Conservation (phyloP, 1,139 yeast species). For the Neolecta irregularis region DNA sequence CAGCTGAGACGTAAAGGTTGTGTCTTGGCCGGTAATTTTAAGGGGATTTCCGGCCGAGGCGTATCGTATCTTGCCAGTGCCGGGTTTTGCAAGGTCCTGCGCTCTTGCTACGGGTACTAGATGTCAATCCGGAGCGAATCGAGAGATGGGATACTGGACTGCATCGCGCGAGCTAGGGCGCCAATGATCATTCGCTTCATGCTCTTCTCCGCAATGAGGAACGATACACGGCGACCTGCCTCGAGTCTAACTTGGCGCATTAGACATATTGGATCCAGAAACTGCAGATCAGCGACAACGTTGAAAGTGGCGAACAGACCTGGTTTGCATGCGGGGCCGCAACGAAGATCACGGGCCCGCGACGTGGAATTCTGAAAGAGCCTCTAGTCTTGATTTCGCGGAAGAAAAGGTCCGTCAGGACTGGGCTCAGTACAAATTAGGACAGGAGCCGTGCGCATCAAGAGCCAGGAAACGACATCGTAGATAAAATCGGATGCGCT, state of each 20-base stretch:
- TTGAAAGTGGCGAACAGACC: conserved; percentile 11
- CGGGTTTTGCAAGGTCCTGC: conserved; percentile 60
- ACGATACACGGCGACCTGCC: conserved; percentile 61
- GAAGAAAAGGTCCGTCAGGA: conserved; percentile 49
- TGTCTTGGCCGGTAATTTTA: conserved; percentile 46
- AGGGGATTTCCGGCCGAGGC: conserved; percentile 32
- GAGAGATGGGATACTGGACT: conserved; percentile 2
- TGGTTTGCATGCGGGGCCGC: conserved; percentile 98
- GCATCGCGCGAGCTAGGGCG: conserved; percentile 51
- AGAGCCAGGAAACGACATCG: too few species aligned
- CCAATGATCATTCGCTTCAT: conserved; percentile 58
- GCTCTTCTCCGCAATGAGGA: conserved; percentile 75
- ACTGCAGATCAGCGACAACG: conserved; percentile 21
- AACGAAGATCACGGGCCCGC: conserved; percentile 82
- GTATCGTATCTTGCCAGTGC: conserved; percentile 45
- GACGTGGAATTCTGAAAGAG: conserved; percentile 67
- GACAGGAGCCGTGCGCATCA: too few species aligned
- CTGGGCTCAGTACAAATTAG: conserved; percentile 16
- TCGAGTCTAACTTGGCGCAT: conserved; percentile 68
- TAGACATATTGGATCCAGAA: conserved; percentile 76
- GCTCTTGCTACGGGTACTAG: conserved; percentile 85
- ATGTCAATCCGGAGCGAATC: conserved; percentile 22
- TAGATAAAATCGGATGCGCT: too few species aligned
- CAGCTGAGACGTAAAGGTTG: conserved; percentile 54
- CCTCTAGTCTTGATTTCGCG: conserved; percentile 84